Evolutionary conservation across 2,329 filamentous ascomycete genomes (phyloP).

Genomic region (Phyllosticta paracitricarpa): DNA sequence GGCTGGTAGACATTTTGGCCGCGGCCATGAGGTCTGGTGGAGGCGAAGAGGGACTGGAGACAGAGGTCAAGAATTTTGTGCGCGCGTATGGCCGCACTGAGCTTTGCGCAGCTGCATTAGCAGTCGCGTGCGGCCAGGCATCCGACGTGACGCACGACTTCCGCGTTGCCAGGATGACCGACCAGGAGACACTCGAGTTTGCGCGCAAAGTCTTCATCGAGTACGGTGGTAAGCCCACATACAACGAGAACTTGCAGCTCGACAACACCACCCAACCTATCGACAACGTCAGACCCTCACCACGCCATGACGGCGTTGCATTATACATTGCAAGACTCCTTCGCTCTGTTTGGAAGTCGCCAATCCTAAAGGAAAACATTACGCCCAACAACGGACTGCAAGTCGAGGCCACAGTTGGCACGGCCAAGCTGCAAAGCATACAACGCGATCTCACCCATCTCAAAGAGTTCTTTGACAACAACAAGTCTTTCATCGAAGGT

Average conservation of each 20-base stretch:
- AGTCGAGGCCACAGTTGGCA: slow-evolving; percentile 57
- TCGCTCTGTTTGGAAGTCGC: slow-evolving; percentile 75
- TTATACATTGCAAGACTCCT: slow-evolving; percentile 83
- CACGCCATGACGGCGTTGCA: slow-evolving; percentile 77
- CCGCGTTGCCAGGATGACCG: slow-evolving; percentile 60
- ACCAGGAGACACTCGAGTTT: slow-evolving; percentile 75
- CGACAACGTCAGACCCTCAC: slow-evolving; percentile 78
- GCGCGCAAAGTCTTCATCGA: slow-evolving; percentile 86
- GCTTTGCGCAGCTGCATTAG: slow-evolving; percentile 79
- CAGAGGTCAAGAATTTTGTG: slow-evolving; percentile 74
- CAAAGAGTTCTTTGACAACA: slow-evolving; percentile 73
- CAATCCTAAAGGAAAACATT: slow-evolving; percentile 52
- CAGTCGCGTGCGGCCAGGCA: slow-evolving; percentile 90
- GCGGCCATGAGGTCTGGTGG: slow-evolving; percentile 63
- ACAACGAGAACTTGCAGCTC: slow-evolving; percentile 64
- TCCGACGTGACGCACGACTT: slow-evolving; percentile 65
- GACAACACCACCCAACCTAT: slow-evolving; percentile 55
- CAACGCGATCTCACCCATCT: slow-evolving; percentile 74
- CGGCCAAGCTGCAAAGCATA: slow-evolving; percentile 60
- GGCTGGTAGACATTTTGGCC: slow-evolving; percentile 88
- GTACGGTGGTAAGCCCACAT: slow-evolving; percentile 75
- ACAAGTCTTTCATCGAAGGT: slow-evolving; percentile 85
- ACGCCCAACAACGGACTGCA: slow-evolving; percentile 50
- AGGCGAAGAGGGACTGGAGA: slow-evolving; percentile 68
- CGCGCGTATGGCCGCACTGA: slow-evolving; percentile 79